A percentile compares a stretch with the other conserved stretches of the same genome.
phyloP scores from a whole-genome alignment of 2,329 filamentous ascomycete species.

The Dothidotthia symphoricarpi region DNA sequence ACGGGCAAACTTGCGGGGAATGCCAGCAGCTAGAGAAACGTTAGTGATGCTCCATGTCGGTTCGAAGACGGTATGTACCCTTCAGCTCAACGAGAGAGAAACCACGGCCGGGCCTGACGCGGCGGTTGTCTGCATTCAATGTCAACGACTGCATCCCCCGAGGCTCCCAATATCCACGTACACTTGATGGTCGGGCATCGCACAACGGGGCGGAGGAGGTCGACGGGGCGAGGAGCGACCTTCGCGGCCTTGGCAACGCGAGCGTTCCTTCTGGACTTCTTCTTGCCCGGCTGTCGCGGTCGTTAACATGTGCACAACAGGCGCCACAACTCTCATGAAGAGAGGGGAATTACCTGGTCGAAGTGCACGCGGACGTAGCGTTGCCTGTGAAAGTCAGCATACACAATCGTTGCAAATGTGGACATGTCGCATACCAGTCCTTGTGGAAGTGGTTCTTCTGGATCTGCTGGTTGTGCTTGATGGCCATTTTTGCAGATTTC shows the following conservation, averaged over 20 bases:
- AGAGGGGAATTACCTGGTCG: conserved; percentile 84
- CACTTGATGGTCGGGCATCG: conserved; percentile 96
- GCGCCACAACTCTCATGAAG: conserved; percentile 54
- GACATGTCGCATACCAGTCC: conserved; percentile 58
- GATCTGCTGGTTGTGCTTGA: conserved; percentile 99
- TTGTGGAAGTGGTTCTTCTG: conserved; percentile 72
- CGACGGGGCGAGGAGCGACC: conserved; percentile 92
- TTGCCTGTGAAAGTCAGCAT: conserved; percentile 61
- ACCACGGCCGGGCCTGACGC: conserved; percentile 91
- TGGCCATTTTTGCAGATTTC: conserved; percentile 60
- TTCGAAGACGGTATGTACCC: conserved; percentile 57
- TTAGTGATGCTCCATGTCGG: conserved; percentile 13
- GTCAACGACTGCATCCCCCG: conserved; percentile 13
- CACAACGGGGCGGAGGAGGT: conserved; percentile 93
- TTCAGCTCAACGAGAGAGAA: conserved; percentile 98
- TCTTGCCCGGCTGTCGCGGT: conserved; percentile 77
- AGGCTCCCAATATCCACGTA: conserved; percentile 16
- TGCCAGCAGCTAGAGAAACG: conserved; percentile 75
- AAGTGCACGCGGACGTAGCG: conserved; percentile 98
- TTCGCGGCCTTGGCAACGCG: conserved; percentile 93
- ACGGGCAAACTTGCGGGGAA: conserved; percentile 87
- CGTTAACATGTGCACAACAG: conserved; percentile 43
- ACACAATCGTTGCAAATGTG: conserved; percentile 5
- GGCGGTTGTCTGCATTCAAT: conserved; percentile 73
- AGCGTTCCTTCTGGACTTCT: conserved; percentile 86